These are phyloP conservation scores for Straminergon stramineum DNA, from an alignment of 225 moss, liverwort and hornwort species.

Conservation along the genomic window DNA sequence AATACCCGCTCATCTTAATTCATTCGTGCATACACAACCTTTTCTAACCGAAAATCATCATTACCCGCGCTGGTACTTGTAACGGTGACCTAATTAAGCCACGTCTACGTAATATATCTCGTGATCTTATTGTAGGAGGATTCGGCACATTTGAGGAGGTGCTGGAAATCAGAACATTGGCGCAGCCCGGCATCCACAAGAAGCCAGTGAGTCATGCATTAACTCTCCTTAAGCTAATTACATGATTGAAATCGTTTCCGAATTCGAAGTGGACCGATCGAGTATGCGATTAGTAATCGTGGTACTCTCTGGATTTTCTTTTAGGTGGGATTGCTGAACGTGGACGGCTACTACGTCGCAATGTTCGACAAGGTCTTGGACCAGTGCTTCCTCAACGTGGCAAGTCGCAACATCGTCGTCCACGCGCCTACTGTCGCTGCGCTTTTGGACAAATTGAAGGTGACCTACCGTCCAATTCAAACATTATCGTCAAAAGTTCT, in stretches of 20 bases:
- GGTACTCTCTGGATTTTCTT: not conserved
- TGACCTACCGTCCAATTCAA: not conserved
- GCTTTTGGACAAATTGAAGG: slow-evolving; percentile 27
- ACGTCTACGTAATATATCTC: too few species aligned
- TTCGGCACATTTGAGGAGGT: slow-evolving; percentile 45
- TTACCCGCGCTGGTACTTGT: not conserved
- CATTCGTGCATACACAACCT: not conserved
- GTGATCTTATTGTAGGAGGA: slow-evolving; percentile 6
- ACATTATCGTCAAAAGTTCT: not conserved
- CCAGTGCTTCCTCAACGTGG: slow-evolving; percentile 26
- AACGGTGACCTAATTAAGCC: not conserved
- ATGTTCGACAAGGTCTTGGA: slow-evolving; percentile 30
- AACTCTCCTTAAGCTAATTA: not conserved
- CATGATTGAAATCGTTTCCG: not conserved
- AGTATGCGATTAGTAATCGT: not conserved
- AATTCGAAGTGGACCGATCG: not conserved
- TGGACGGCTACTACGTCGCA: slow-evolving; percentile 27
- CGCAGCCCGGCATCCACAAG: slow-evolving; percentile 42
- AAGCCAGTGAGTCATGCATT: slow-evolving; percentile 21
- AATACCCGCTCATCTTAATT: too few species aligned
- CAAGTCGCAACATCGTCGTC: slow-evolving; percentile 31
- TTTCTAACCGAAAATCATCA: not conserved
- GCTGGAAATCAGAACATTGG: slow-evolving; percentile 43
- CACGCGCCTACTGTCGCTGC: slow-evolving; percentile 1
- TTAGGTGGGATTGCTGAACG: slow-evolving; percentile 35